Percentiles rank a stretch among this genome's conserved stretches.
Conservation (phyloP, 1,284 basidiomycete genomes). For the Ganoderma multipileum region DNA sequence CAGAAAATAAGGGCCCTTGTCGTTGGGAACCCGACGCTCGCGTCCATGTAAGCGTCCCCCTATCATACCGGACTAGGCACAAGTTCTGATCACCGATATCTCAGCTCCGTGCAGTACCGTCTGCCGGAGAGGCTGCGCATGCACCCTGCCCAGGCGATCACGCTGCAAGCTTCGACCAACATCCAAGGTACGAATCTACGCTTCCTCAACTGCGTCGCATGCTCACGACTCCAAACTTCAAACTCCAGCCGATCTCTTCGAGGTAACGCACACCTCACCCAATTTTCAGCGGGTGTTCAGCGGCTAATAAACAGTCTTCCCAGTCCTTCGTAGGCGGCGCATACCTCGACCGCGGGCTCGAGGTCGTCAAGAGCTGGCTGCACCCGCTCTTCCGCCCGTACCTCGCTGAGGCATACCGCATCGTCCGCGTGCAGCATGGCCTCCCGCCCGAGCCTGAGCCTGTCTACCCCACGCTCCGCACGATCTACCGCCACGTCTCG, state of each 20-base stretch:
- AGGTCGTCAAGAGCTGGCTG: slow-evolving; percentile 63
- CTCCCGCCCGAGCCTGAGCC: slow-evolving; percentile 50
- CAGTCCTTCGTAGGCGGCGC: slow-evolving; percentile 80
- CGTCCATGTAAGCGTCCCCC: slow-evolving; percentile 60
- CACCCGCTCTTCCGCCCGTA: slow-evolving; percentile 67
- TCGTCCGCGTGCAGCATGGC: slow-evolving; percentile 68
- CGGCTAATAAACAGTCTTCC: not conserved
- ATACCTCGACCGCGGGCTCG: slow-evolving; percentile 70
- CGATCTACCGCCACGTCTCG: slow-evolving; percentile 20
- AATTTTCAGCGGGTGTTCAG: not conserved
- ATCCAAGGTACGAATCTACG: slow-evolving; percentile 63
- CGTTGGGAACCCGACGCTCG: slow-evolving; percentile 76
- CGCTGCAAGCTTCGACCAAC: slow-evolving; percentile 66
- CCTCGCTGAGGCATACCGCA: slow-evolving; percentile 60
- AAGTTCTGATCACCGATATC: not conserved
- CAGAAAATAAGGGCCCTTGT: slow-evolving; percentile 78
- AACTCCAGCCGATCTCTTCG: slow-evolving; percentile 72
- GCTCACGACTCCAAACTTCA: not conserved
- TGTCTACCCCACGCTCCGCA: slow-evolving; percentile 23
- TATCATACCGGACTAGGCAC: not conserved
- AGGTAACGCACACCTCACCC: slow-evolving; percentile 51
- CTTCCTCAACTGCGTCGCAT: not conserved
- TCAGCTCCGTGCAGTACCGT: slow-evolving; percentile 66
- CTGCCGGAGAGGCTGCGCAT: slow-evolving; percentile 65
- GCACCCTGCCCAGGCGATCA: slow-evolving; percentile 74